Conservation (phyloP, 2,329 filamentous ascomycete genomes). For the Rosellinia necatrix region DNA sequence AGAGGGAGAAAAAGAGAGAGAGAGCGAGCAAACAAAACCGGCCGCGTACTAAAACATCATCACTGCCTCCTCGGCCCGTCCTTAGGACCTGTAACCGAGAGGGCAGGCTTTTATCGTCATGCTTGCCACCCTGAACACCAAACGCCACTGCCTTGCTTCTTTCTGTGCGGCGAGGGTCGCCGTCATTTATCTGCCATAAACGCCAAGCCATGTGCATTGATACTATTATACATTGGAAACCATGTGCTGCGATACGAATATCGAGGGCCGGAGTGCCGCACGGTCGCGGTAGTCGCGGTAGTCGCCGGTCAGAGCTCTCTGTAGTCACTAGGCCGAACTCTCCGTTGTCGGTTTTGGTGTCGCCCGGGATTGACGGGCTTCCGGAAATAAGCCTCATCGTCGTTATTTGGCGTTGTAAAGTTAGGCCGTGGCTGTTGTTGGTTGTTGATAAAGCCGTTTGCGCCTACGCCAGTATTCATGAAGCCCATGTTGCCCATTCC, state of each 20-base stretch:
- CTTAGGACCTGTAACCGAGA: not conserved
- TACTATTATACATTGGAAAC: conserved; percentile 27
- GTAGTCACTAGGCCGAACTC: conserved; percentile 88
- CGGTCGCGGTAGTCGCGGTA: not conserved
- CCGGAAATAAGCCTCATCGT: conserved; percentile 91
- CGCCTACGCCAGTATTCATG: conserved; percentile 40
- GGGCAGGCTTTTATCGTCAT: not conserved
- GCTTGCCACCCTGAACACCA: conserved; percentile 15
- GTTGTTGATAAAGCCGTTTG: conserved; percentile 40
- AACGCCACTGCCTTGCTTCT: not conserved
- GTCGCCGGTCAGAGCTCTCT: conserved; percentile 69
- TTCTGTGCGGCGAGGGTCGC: conserved; percentile 2
- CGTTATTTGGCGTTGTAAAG: conserved; percentile 62
- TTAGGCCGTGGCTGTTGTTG: conserved; percentile 39
- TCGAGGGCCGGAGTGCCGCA: too few relatives aligned
- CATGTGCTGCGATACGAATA: conserved; percentile 10
- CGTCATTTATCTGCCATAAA: conserved; percentile 21
- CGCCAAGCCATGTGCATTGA: conserved; percentile 30
- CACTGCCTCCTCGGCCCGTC: not conserved
- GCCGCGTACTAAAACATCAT: too few relatives aligned
- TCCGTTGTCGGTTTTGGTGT: conserved; percentile 78
- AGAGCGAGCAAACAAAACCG: not conserved
- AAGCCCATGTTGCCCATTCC: conserved; percentile 39
- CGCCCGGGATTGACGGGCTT: conserved; percentile 95
- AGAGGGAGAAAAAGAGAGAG: not conserved